Base-by-base conservation (phyloP, 345 rosid genomes). In the Cardiospermum halicacabum region DNA sequence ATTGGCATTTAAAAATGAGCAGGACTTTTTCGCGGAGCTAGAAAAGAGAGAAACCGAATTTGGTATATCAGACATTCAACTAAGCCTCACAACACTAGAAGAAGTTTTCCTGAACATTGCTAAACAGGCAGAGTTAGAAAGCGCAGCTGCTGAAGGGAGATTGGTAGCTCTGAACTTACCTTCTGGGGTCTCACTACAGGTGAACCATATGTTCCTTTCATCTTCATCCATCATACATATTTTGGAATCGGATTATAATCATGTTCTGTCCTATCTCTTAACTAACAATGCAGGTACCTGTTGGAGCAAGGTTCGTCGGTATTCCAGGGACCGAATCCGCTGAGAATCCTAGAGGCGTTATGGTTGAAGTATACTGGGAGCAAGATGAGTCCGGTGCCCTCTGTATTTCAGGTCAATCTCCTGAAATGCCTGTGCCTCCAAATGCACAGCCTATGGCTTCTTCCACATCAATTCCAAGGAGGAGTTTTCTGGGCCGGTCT, bases 101-200 rank as follows among this genome's bases (percentile, higher is more conserved):
- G 97, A 93, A 78, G 97, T 93, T 56, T 93, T 90, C 88, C 78
- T 93, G 58, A 90, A 90, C 62, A 93, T 93, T n/a, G 98, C 97
- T 28, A 81, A 77, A 78, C 82, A 85, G 72, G 98, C 98, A 24
- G 98, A 93, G 71, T 81, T 93, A 12, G 98, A 93, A 80, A 85
- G 65, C 40, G 98, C 98, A 64, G 84, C 92, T 2, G 84, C 85
- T 6, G 98, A 93, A 58, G 88, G 83, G 61, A 78, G 85, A 61
- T 49, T 85, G 80, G 89, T 82, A 53, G 81, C 94, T 62, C 72
- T 88, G 22, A 82, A 72, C 22, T 57, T 86, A 56, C 67, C 94
- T n/a, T 88, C 97, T 1, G 96, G 94, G 34, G 62, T 76, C 34
- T 78, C 83, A 10, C 73, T 88, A 37, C 74, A 85, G 88, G 97